Percentiles rank a stretch among this genome's conserved stretches.
Conservation (phyloP, 306 rosid genomes). For the Sechiopsis laciniata region DNA sequence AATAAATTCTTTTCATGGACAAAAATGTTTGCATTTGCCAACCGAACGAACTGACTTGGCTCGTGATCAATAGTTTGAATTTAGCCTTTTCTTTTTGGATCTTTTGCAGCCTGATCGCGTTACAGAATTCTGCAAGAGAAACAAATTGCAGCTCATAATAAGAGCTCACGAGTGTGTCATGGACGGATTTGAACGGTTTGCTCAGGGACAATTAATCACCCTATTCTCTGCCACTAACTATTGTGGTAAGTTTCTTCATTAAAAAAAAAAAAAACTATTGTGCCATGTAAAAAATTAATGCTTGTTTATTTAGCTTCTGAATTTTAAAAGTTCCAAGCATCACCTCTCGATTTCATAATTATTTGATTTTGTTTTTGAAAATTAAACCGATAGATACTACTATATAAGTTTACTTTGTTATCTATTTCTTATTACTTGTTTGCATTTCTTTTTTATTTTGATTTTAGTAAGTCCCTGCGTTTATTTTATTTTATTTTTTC, state of each 20-base stretch:
- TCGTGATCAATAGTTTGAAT: background rate
- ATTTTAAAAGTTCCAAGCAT: background rate
- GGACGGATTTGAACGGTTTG: conserved; percentile 99
- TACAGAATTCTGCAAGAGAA: conserved; percentile 88
- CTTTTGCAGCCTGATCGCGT: conserved; percentile 93
- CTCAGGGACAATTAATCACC: conserved; percentile 32
- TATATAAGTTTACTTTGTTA: no score
- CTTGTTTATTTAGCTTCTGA: background rate
- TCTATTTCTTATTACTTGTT: no score
- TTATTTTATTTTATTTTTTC: no score
- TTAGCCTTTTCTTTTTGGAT: background rate
- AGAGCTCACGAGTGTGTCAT: conserved; percentile 99
- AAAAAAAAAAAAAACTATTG: conserved; percentile 59
- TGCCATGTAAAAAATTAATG: conserved; percentile 42
- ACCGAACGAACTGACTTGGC: background rate
- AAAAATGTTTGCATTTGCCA: background rate
- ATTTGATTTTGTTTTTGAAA: no score
- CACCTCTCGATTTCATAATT: no score
- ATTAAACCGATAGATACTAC: no score
- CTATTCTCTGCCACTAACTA: conserved; percentile 98
- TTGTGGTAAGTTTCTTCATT: conserved; percentile 55
- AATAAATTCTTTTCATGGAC: background rate
- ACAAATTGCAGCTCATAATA: conserved; percentile 87
- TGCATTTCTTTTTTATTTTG: no score
- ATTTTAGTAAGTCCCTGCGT: no score